These are phyloP conservation scores for Bacterosira constricta DNA, from an alignment of 108 stramenopile species.

Conservation along the genomic window DNA sequence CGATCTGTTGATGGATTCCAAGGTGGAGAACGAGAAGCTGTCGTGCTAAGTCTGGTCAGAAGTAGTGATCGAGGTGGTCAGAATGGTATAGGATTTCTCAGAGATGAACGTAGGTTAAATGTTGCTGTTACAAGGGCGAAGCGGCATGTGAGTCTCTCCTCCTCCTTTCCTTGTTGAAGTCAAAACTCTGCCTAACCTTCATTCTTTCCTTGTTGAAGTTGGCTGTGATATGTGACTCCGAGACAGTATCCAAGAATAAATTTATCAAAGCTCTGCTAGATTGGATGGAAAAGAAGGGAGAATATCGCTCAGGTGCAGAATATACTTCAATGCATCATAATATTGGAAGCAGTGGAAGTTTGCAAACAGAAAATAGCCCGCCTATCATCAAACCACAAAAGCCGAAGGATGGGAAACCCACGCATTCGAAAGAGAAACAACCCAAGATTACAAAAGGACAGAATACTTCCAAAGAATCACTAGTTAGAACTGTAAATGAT, in stretches of 20 bases:
- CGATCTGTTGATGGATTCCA: conserved; percentile 98
- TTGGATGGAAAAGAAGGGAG: conserved; percentile 85
- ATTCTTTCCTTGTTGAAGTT: no score
- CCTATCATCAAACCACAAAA: conserved; percentile 9
- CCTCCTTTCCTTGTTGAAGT: no score
- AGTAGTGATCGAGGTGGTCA: conserved; percentile 76
- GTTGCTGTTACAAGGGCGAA: conserved; percentile 80
- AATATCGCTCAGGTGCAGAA: conserved; percentile 74
- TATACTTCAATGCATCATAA: conserved; percentile 8
- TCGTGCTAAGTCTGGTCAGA: conserved; percentile 95
- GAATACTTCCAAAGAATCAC: background rate
- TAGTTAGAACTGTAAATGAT: background rate
- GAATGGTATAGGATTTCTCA: conserved; percentile 93
- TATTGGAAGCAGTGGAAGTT: background rate
- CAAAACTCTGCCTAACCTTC: no score
- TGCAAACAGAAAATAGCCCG: background rate
- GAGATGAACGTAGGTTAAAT: conserved; percentile 94
- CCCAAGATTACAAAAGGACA: background rate
- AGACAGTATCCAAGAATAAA: conserved; percentile 74
- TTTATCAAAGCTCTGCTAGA: conserved; percentile 72
- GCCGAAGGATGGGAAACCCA: no score
- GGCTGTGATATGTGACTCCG: conserved; percentile 80
- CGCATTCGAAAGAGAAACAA: conserved; percentile 5
- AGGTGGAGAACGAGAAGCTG: conserved; percentile 97
- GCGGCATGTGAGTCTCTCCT: no score